phyloP scores from a whole-genome alignment of 257 asterid species.

The Misopates orontium region DNA sequence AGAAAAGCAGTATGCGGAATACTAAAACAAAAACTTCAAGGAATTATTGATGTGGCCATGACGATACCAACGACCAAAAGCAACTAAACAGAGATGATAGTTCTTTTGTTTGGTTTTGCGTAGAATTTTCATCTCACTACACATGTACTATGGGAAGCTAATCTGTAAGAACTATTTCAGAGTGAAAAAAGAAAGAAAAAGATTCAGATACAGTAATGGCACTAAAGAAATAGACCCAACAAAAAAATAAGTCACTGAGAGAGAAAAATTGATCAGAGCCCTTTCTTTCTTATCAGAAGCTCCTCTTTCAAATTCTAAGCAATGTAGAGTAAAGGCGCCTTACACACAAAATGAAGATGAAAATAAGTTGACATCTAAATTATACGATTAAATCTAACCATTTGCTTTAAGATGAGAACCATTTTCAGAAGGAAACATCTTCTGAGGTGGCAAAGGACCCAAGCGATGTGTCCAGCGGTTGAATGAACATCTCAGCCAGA shows the following conservation, averaged over 20 bases:
- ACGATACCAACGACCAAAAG: constrained; percentile 5
- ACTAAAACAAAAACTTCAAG: constrained; percentile 15
- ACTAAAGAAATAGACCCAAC: too few species aligned
- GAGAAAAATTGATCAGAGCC: neutral
- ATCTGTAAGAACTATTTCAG: constrained; percentile 5
- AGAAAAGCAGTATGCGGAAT: constrained; percentile 14
- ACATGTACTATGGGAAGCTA: neutral
- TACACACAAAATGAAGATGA: neutral
- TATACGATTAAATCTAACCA: constrained; percentile 47
- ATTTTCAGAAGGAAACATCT: constrained; percentile 69
- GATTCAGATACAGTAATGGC: too few species aligned
- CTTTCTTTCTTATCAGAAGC: neutral
- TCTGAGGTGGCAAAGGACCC: constrained; percentile 88
- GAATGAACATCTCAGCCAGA: constrained; percentile 96
- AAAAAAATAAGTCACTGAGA: too few species aligned
- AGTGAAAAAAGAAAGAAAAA: neutral
- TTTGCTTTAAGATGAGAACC: constrained; percentile 75
- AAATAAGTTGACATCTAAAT: constrained; percentile 2
- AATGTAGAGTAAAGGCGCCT: neutral
- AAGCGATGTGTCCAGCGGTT: constrained; percentile 91
- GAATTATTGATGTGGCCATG: constrained; percentile 22
- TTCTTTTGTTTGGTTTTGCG: neutral
- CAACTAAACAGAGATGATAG: constrained; percentile 4
- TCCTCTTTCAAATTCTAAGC: neutral
- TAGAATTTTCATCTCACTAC: constrained; percentile 9